Evolutionary conservation across 164 flowering plant species (phyloP), one percentile per base, ranked within the genome.

Genomic region (Magnolia changhungtana): DNA sequence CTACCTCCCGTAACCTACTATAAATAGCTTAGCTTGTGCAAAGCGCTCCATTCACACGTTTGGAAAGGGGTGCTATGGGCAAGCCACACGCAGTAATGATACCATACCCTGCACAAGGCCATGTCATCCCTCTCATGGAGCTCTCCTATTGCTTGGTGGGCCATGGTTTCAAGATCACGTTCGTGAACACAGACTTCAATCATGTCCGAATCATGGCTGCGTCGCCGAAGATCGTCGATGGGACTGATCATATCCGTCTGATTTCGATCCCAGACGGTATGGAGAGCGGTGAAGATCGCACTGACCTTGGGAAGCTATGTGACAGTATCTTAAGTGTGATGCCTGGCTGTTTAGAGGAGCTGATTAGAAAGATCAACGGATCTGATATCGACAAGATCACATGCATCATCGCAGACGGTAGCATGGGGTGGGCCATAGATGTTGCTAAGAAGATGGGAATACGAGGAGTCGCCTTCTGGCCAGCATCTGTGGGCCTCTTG

Each of bases 101-200:
- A 65, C 80, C 85, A 45, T 75, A 19, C 69, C 82, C 82, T 7
- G 79, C 77, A 50, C 85, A 82, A 80, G 82, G 81, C 45, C 82
- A 82, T 65, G 75, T 80, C 2, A 75, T 59, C 20, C 81, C 82
- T 20, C 72, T 82, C 50, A 69, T 78, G 80, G 80, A 81, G 76
- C 67, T 85, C n/a, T 78, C 84, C 0, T 80, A 83, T 67, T 63
- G 67, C 50, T 65, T 85, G 65, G 80, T 71, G 14, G 78, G 80
- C 0, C 72, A 45, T 2, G 87, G 84, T 6, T 75, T 85, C 29
- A 74, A 69, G 18, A 72, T 83, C 71, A 72, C 79, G 8, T 66
- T 77, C 52, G 75, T 77, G 14, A 63, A 65, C 75, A 65, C 72
- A 2, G 75, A 78, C 37, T 72, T 67, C 72, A 67, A 23, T 20